Conservation (phyloP, 2,329 filamentous ascomycete genomes). For the Colletotrichum sp. region DNA sequence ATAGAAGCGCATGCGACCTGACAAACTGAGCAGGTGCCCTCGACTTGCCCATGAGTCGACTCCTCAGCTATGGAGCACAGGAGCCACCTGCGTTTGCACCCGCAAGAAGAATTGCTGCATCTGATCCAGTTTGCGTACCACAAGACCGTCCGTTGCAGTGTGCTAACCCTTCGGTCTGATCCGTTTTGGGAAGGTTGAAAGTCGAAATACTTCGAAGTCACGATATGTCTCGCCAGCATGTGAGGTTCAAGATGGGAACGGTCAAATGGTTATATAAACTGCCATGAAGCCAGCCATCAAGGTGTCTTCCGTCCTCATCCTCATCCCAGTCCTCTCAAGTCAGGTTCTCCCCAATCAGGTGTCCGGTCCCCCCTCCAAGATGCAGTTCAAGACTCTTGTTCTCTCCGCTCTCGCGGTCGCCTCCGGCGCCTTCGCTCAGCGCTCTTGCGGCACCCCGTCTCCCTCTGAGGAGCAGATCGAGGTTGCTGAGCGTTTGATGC, state of each 20-base stretch:
- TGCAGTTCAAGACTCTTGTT: constrained; percentile 18
- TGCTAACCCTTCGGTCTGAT: background rate
- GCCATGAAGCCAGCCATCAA: constrained; percentile 3
- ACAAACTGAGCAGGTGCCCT: constrained; percentile 2
- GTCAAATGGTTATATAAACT: constrained; percentile 5
- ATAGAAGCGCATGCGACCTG: background rate
- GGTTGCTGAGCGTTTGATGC: constrained; percentile 6
- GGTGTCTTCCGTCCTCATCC: background rate
- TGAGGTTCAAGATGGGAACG: background rate
- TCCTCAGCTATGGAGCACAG: background rate
- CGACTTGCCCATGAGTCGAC: background rate
- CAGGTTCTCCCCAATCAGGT: constrained; percentile 6
- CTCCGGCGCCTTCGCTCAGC: constrained; percentile 14
- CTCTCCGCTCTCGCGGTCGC: constrained; percentile 16
- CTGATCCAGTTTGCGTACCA: background rate
- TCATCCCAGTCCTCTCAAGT: background rate
- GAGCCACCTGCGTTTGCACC: background rate
- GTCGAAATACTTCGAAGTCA: background rate
- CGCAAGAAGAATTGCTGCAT: background rate
- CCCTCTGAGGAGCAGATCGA: constrained; percentile 10
- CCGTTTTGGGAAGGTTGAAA: constrained; percentile 16
- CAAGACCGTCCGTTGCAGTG: background rate
- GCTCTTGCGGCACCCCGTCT: constrained; percentile 17
- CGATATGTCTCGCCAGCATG: background rate
- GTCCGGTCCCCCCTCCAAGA: background rate